Percentiles rank a stretch among this genome's conserved stretches.
Conservation (phyloP, 1,139 yeast species). For the Pichia sp. region DNA sequence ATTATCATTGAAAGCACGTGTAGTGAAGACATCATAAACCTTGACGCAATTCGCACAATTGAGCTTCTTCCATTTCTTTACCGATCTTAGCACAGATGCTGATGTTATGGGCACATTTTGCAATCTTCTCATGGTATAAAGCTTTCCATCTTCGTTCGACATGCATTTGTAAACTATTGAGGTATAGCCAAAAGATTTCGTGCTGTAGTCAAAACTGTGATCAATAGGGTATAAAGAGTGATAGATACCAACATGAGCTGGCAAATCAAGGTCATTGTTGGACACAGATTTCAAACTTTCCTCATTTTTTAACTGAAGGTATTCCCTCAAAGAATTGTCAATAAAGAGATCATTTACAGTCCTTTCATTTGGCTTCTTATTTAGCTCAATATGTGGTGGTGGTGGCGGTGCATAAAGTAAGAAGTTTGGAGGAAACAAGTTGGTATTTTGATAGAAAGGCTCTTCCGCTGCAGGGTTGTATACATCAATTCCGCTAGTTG, state of each 20-base stretch:
- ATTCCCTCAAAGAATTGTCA: constrained; percentile 64
- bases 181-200: constrained; percentile 49
- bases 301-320: constrained; percentile 66
- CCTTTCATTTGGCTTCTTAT: constrained; percentile 63
- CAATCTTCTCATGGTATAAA: constrained; percentile 69
- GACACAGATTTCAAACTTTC: constrained; percentile 64
- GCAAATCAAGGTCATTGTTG: constrained; percentile 50
- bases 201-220: constrained; percentile 43
- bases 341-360: constrained; percentile 64
- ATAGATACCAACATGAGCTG: constrained; percentile 72
- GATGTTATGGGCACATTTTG: constrained; percentile 55
- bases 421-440: constrained; percentile 62
- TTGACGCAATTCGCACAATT: constrained; percentile 55
- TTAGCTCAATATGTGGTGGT: constrained; percentile 60
- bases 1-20: constrained; percentile 76
- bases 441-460: constrained; percentile 26
- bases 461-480: constrained; percentile 17
- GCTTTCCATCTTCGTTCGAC: constrained; percentile 69
- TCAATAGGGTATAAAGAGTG: constrained; percentile 86
- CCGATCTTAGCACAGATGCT: constrained; percentile 45
- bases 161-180: constrained; percentile 72
- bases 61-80: constrained; percentile 47
- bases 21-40: constrained; percentile 77
- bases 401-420: constrained; percentile 88
- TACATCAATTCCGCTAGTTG: constrained; percentile 3